Percentiles rank a stretch among this genome's conserved stretches.
Evolutionary conservation across 192 early-diverging fungal genomes (phyloP).

Genomic region (Coemansia sp.): DNA sequence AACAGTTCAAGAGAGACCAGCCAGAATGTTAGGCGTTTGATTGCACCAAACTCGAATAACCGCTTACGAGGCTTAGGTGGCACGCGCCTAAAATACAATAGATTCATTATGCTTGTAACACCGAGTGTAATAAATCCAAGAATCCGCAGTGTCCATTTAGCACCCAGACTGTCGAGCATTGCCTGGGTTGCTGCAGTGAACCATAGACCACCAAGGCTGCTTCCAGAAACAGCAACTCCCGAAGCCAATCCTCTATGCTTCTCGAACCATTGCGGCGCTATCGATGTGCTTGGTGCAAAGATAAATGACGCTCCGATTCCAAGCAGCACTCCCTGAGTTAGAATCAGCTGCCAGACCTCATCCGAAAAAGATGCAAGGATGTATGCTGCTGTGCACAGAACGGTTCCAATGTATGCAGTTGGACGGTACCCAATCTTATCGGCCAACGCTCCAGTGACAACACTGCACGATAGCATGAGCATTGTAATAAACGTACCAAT

Average conservation of each 20-base stretch:
- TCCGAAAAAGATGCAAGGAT: constrained; percentile 45
- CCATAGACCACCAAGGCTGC: constrained; percentile 71
- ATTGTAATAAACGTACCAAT: constrained; percentile 38
- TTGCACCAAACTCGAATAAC: constrained; percentile 23
- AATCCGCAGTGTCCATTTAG: constrained; percentile 67
- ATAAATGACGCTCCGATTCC: constrained; percentile 69
- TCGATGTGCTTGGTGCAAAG: constrained; percentile 64
- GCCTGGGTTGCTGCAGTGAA: constrained; percentile 61
- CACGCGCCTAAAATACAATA: constrained; percentile 43
- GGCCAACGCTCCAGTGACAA: constrained; percentile 31
- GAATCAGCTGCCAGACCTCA: constrained; percentile 68
- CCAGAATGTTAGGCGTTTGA: constrained; percentile 29
- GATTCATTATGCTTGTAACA: constrained; percentile 33
- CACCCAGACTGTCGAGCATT: constrained; percentile 61
- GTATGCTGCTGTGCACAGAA: constrained; percentile 25
- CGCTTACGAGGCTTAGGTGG: constrained; percentile 44
- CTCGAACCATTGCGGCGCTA: constrained; percentile 72
- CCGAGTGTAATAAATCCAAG: constrained; percentile 57
- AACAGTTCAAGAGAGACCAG: constrained; percentile 27
- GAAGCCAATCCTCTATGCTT: constrained; percentile 66
- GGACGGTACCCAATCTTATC: constrained; percentile 33
- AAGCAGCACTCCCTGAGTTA: constrained; percentile 74
- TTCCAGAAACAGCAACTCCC: constrained; percentile 72
- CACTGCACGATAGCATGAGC: constrained; percentile 28
- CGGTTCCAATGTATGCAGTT: constrained; percentile 29